Evolutionary conservation across 169 alveolate genomes (phyloP).

Genomic region (Plasmodium coatneyi): DNA sequence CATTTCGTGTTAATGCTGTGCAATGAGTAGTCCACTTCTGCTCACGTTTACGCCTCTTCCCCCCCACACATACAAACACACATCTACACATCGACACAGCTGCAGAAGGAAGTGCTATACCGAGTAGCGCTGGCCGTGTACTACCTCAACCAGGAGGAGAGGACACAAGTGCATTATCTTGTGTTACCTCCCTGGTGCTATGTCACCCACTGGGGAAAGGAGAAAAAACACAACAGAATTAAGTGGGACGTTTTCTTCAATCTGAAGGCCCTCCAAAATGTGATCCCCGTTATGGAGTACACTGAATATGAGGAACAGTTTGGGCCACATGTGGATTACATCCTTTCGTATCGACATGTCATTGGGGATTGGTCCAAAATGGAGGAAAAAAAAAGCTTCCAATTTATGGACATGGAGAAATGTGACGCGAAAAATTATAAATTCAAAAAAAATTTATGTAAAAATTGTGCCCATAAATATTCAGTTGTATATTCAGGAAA

Average conservation of each 20-base stretch:
- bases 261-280: conserved; percentile 21
- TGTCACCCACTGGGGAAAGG: conserved; percentile 64
- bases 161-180: conserved; percentile 32
- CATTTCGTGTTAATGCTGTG: background rate
- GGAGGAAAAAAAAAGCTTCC: background rate
- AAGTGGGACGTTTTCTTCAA: conserved; percentile 44
- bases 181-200: conserved; percentile 81
- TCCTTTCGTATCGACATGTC: conserved; percentile 13
- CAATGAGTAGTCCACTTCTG: background rate
- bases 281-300: conserved; percentile 68
- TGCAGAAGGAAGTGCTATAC: conserved; percentile 76
- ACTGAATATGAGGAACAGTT: conserved; percentile 10
- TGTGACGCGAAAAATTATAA: conserved; percentile 9
- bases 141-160: conserved; percentile 25
- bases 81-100: background rate
- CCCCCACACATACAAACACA: background rate
- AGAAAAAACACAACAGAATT: background rate
- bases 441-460: background rate
- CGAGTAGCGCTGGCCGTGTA: conserved; percentile 48
- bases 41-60: background rate
- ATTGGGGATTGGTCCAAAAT: background rate
- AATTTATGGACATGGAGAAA: background rate
- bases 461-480: conserved; percentile 57
- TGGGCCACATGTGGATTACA: conserved; percentile 14
- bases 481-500: conserved; percentile 59